Percentiles rank a stretch among this genome's conserved stretches.
Conservation (phyloP, 768 basidiomycete genomes). For the Infundibulicybe gibba region DNA sequence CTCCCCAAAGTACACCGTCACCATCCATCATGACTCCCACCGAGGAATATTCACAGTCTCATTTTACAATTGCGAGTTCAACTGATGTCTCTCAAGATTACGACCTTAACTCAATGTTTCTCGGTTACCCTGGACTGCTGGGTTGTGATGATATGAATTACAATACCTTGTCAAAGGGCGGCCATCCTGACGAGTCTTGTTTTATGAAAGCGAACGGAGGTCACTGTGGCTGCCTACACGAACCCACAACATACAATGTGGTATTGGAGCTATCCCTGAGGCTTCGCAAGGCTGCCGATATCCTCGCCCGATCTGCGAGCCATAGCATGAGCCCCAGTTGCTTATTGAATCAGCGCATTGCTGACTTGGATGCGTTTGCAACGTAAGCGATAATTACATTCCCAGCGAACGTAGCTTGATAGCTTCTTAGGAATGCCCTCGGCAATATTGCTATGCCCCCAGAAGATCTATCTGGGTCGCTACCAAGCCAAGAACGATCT, state of each 20-base stretch:
- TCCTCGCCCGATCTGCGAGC: slow-evolving; percentile 43
- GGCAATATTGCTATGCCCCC: slow-evolving; percentile 30
- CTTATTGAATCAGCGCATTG: slow-evolving; percentile 38
- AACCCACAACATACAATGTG: slow-evolving; percentile 49
- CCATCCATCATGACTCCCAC: slow-evolving; percentile 41
- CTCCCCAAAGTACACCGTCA: slow-evolving; percentile 33
- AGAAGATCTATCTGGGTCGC: slow-evolving; percentile 14
- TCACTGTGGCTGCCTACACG: slow-evolving; percentile 59
- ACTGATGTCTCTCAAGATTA: slow-evolving; percentile 29
- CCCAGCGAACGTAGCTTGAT: too few species aligned
- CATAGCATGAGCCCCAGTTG: slow-evolving; percentile 35
- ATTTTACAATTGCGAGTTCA: slow-evolving; percentile 20
- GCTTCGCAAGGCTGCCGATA: slow-evolving; percentile 54
- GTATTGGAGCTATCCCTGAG: slow-evolving; percentile 64
- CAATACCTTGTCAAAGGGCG: slow-evolving; percentile 11
- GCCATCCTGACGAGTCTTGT: slow-evolving; percentile 16
- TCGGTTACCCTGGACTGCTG: slow-evolving; percentile 27
- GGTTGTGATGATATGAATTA: slow-evolving; percentile 17
- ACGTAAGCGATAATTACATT: slow-evolving; percentile 34
- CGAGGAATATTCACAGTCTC: slow-evolving; percentile 36
- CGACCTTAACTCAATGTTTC: slow-evolving; percentile 38
- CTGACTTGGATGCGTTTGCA: slow-evolving; percentile 48
- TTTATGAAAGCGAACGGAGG: slow-evolving; percentile 24
- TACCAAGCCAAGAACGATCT: slow-evolving; percentile 10
- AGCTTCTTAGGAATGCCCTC: slow-evolving; percentile 32